phyloP scores from a whole-genome alignment of 805 yeast species.

The Ogataea sp. region DNA sequence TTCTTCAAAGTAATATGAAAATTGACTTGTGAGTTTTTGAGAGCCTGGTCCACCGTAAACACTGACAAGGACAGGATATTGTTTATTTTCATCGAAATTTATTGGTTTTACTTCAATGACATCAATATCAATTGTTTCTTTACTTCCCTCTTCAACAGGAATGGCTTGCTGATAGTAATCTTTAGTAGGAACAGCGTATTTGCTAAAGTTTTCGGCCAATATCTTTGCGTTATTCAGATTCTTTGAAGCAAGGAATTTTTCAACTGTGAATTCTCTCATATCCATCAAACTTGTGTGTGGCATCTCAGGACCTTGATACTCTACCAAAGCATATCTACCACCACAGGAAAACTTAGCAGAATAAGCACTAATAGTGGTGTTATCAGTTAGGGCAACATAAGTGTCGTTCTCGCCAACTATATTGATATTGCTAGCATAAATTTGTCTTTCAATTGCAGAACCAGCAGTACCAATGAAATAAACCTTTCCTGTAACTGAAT shows the following conservation, averaged over 20 bases:
- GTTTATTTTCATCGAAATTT: constrained; percentile 32
- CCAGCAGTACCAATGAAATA: constrained; percentile 53
- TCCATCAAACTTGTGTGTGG: constrained; percentile 38
- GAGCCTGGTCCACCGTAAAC: constrained; percentile 84
- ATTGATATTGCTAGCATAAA: constrained; percentile 40
- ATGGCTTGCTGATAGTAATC: constrained; percentile 15
- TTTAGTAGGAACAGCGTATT: constrained; percentile 44
- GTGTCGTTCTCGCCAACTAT: too few species aligned
- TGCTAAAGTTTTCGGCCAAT: constrained; percentile 12
- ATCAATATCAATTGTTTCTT: constrained; percentile 29
- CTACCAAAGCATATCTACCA: constrained; percentile 41
- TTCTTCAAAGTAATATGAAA: constrained; percentile 48
- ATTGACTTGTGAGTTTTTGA: constrained; percentile 42
- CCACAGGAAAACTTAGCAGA: constrained; percentile 48
- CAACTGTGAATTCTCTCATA: constrained; percentile 8
- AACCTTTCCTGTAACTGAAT: constrained; percentile 35
- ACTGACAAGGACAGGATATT: constrained; percentile 59
- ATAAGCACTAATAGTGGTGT: constrained; percentile 35
- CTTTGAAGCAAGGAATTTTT: constrained; percentile 6
- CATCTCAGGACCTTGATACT: constrained; percentile 39
- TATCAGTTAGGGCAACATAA: too few species aligned
- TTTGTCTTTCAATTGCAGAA: constrained; percentile 49
- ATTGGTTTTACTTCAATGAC: constrained; percentile 59
- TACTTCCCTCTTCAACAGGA: constrained; percentile 22
- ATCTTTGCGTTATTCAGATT: constrained; percentile 9